Percentiles rank a stretch among this genome's conserved stretches.
Evolutionary conservation across 2,329 filamentous ascomycete species (phyloP).

Genomic region (Hysterium pulicare): DNA sequence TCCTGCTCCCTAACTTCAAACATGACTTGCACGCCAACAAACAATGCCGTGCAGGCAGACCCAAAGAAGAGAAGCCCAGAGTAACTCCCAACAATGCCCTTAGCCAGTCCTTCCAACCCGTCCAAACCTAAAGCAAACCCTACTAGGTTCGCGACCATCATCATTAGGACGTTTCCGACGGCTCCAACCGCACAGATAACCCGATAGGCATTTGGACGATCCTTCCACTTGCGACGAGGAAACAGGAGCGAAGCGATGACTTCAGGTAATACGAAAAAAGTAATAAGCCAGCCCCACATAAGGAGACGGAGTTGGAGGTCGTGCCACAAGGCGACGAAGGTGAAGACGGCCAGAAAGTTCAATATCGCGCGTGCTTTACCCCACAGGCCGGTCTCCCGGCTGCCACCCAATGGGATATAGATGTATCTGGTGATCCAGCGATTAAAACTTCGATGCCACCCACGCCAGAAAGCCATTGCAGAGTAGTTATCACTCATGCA

Average conservation of each 20-base stretch:
- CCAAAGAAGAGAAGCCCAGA: slow-evolving; percentile 72
- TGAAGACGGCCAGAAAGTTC: slow-evolving; percentile 85
- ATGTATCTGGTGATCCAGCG: slow-evolving; percentile 93
- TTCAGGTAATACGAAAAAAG: slow-evolving; percentile 90
- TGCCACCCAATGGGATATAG: slow-evolving; percentile 85
- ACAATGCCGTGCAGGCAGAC: slow-evolving; percentile 69
- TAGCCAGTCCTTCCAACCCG: slow-evolving; percentile 72
- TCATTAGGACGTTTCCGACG: slow-evolving; percentile 83
- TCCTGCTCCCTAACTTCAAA: slow-evolving; percentile 90
- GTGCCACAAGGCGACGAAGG: slow-evolving; percentile 97
- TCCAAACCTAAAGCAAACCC: slow-evolving; percentile 92
- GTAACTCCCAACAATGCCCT: slow-evolving; percentile 72
- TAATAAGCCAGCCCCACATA: slow-evolving; percentile 96
- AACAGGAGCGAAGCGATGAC: slow-evolving; percentile 69
- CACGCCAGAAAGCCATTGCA: slow-evolving; percentile 87
- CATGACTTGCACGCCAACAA: slow-evolving; percentile 89
- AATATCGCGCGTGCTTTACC: slow-evolving; percentile 58
- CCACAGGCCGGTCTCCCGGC: slow-evolving; percentile 32
- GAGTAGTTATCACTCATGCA: slow-evolving; percentile 96
- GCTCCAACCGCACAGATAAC: slow-evolving; percentile 77
- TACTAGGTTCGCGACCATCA: slow-evolving; percentile 93
- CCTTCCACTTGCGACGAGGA: slow-evolving; percentile 68
- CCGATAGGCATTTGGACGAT: slow-evolving; percentile 68
- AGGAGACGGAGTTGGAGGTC: slow-evolving; percentile 88
- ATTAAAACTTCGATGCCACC: slow-evolving; percentile 94